These are phyloP conservation scores for Aspergillaceae sp. DNA, from an alignment of 2,329 filamentous ascomycete species.

Conservation along the genomic window DNA sequence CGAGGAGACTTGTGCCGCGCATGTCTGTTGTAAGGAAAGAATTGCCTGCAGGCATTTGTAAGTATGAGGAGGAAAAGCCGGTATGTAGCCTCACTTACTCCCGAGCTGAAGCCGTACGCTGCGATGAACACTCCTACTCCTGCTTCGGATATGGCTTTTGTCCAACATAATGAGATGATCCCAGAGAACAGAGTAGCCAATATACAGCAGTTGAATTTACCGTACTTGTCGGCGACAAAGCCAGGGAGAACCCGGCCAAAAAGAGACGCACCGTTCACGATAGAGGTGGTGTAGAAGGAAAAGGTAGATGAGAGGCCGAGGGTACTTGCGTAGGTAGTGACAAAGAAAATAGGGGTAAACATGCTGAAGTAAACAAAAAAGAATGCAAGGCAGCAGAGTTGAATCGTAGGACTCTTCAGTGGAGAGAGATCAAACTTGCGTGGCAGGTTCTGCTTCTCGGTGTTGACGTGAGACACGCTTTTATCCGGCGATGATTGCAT, in stretches of 20 bases:
- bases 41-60: slow-evolving; percentile 28
- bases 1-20: slow-evolving; percentile 36
- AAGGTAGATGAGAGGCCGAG: slow-evolving; percentile 21
- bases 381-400: slow-evolving; percentile 23
- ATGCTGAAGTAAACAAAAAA: slow-evolving; percentile 32
- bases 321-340: slow-evolving; percentile 20
- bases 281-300: slow-evolving; percentile 32
- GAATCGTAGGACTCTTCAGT: slow-evolving; percentile 16
- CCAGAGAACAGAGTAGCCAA: slow-evolving; percentile 24
- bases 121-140: slow-evolving; percentile 39
- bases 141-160: slow-evolving; percentile 34
- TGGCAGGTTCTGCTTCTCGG: neutral
- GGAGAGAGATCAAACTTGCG: slow-evolving; percentile 11
- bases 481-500: neutral
- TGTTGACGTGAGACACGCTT: neutral
- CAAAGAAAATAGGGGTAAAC: slow-evolving; percentile 34
- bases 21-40: slow-evolving; percentile 40
- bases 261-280: slow-evolving; percentile 31
- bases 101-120: slow-evolving; percentile 41
- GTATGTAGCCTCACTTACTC: slow-evolving; percentile 20
- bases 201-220: slow-evolving; percentile 25
- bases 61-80: neutral
- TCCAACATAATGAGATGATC: slow-evolving; percentile 40
- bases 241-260: slow-evolving; percentile 31
- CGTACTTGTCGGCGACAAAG: slow-evolving; percentile 27